phyloP scores from a whole-genome alignment of 495 filamentous ascomycete species.

The Choiromyces venosus region DNA sequence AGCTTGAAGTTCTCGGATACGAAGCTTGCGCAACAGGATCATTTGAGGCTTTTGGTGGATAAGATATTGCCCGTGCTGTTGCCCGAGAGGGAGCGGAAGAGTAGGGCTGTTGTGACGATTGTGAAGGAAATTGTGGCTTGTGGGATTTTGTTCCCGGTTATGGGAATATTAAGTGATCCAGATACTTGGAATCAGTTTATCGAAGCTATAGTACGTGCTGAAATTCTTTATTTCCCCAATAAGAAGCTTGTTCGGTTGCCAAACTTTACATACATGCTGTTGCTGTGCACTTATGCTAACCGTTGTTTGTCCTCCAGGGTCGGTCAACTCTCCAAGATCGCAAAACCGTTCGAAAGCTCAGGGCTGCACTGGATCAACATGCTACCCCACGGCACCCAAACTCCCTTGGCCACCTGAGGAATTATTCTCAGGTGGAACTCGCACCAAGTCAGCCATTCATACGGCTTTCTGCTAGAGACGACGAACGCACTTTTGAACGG shows the following conservation, averaged over 20 bases:
- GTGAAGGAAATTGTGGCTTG: constrained; percentile 80
- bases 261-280: neutral
- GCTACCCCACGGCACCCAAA: constrained; percentile 57
- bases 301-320: constrained; percentile 48
- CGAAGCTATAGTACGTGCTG: constrained; percentile 62
- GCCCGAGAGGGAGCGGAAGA: constrained; percentile 65
- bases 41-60: constrained; percentile 66
- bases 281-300: neutral
- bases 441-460: constrained; percentile 29
- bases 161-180: constrained; percentile 72
- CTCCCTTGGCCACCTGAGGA: constrained; percentile 4
- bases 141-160: constrained; percentile 64
- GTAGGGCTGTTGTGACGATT: constrained; percentile 70
- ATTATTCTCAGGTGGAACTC: constrained; percentile 10
- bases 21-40: constrained; percentile 76
- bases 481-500: constrained; percentile 86
- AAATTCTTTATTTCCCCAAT: neutral
- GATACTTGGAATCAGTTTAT: constrained; percentile 97
- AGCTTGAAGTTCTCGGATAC: constrained; percentile 73
- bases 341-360: constrained; percentile 87
- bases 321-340: constrained; percentile 86
- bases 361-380: constrained; percentile 91
- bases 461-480: constrained; percentile 57
- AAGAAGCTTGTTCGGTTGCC: neutral
- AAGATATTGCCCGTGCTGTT: constrained; percentile 70